Evolutionary conservation across 257 asterid species (phyloP).

Genomic region (Echites panduratus): DNA sequence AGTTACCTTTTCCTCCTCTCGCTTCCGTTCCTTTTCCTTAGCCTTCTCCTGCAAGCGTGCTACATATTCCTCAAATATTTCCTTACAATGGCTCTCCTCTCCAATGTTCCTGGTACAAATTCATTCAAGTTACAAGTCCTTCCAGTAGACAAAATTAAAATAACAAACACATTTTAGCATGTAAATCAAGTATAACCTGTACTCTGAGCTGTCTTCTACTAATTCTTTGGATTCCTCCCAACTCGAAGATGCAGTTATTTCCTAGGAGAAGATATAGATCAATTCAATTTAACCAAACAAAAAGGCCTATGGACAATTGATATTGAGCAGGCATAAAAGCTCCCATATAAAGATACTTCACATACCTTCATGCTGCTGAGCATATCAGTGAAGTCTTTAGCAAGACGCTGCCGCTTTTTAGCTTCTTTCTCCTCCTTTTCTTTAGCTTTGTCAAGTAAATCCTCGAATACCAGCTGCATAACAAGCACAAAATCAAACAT

Average conservation of each 20-base stretch:
- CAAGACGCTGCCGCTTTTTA: constrained; percentile 82
- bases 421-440: constrained; percentile 96
- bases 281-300: neutral
- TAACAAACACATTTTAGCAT: constrained; percentile 4
- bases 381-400: constrained; percentile 73
- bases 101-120: constrained; percentile 62
- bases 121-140: constrained; percentile 10
- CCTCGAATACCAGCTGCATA: constrained; percentile 74
- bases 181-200: constrained; percentile 47
- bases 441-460: constrained; percentile 85
- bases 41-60: constrained; percentile 74
- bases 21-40: constrained; percentile 87
- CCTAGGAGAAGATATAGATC: constrained; percentile 34
- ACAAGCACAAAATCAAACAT: constrained; percentile 2
- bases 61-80: constrained; percentile 68
- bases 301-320: neutral
- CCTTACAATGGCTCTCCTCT: constrained; percentile 70
- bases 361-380: constrained; percentile 67
- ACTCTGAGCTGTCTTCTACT: constrained; percentile 80
- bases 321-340: constrained; percentile 1
- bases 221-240: constrained; percentile 88
- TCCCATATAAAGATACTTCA: constrained; percentile 16
- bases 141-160: constrained; percentile 13
- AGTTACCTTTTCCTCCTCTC: constrained; percentile 90
- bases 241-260: constrained; percentile 56